Evolutionary conservation across 2,329 filamentous ascomycete species (phyloP).

Genomic region (Pestalotiopsis sp.): DNA sequence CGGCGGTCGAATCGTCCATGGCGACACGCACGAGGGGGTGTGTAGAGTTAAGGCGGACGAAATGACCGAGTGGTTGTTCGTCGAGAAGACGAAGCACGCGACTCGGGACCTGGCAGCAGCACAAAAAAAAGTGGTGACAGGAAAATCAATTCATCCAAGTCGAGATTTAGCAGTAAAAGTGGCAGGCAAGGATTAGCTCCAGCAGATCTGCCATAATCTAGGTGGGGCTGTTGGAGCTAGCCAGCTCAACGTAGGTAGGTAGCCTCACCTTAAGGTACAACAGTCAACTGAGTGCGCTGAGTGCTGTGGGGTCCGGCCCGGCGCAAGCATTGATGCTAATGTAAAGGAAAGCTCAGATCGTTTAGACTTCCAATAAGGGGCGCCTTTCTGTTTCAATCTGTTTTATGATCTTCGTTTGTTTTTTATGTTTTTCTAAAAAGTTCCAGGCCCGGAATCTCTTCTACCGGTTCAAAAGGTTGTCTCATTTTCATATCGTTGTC

Average conservation of each 20-base stretch:
- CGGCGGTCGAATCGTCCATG: constrained; percentile 14
- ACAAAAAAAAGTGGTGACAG: background rate
- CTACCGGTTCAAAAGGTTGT: background rate
- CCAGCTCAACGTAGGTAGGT: background rate
- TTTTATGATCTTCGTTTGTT: background rate
- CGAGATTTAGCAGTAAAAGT: background rate
- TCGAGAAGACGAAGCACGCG: background rate
- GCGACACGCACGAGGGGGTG: background rate
- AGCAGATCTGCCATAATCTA: background rate
- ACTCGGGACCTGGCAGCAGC: background rate
- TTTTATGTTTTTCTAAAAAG: background rate
- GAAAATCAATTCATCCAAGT: background rate
- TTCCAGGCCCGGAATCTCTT: background rate
- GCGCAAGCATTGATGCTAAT: background rate
- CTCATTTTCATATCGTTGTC: background rate
- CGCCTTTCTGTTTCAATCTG: background rate
- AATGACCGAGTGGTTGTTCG: background rate
- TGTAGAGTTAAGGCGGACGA: background rate
- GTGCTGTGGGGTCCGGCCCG: background rate
- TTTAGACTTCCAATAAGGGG: background rate
- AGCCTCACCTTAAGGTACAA: background rate
- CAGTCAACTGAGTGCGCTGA: too few relatives aligned
- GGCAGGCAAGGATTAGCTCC: constrained; percentile 7
- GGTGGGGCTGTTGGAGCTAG: background rate
- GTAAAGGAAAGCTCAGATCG: background rate